Percentiles rank a stretch among this genome's conserved stretches.
Evolutionary conservation across 164 flowering plant species (phyloP).

Genomic region (Cinnamomum micranthum): DNA sequence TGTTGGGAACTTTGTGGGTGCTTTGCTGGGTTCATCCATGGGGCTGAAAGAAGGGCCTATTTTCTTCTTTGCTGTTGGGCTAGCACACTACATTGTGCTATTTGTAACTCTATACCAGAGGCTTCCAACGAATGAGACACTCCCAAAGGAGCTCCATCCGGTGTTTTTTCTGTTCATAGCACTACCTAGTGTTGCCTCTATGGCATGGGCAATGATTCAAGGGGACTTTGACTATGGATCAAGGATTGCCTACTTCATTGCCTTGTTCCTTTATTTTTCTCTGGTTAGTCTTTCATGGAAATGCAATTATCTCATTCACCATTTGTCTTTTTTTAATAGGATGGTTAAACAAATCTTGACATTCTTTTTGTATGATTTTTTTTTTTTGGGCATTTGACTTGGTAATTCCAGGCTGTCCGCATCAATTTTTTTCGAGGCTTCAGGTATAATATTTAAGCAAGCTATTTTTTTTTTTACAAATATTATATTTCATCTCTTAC

Average conservation of each 20-base stretch:
- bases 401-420: conserved; percentile 54
- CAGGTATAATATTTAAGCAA: conserved; percentile 31
- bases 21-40: conserved; percentile 73
- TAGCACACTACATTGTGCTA: conserved; percentile 80
- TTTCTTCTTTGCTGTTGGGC: conserved; percentile 80
- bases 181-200: conserved; percentile 73
- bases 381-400: not conserved
- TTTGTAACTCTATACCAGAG: conserved; percentile 93
- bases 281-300: conserved; percentile 34
- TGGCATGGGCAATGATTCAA: conserved; percentile 72
- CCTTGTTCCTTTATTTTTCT: conserved; percentile 73
- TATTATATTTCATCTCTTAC: not conserved
- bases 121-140: conserved; percentile 64
- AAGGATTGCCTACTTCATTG: conserved; percentile 63
- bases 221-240: conserved; percentile 64
- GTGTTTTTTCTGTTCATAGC: conserved; percentile 86
- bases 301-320: not conserved
- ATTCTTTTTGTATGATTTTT: too few relatives aligned
- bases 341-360: not conserved
- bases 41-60: conserved; percentile 84
- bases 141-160: conserved; percentile 80
- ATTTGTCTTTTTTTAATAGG: not conserved
- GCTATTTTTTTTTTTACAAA: not conserved
- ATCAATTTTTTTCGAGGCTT: conserved; percentile 77
- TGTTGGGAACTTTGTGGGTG: conserved; percentile 92